A percentile compares a stretch with the other conserved stretches of the same genome.
Conservation (phyloP, 306 rosid species). For the Malus domestica region DNA sequence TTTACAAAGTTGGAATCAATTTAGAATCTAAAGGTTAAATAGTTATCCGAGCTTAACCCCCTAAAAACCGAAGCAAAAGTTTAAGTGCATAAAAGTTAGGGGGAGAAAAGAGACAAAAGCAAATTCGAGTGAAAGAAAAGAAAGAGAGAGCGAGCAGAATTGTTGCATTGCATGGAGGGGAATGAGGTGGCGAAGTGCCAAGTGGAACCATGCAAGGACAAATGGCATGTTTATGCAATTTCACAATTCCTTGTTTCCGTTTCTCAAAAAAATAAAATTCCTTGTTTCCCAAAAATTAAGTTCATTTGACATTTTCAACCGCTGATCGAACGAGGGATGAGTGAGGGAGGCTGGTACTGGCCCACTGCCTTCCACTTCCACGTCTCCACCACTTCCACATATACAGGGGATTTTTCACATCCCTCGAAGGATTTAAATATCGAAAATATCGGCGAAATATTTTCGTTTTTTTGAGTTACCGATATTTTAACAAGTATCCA, state of each 20-base stretch:
- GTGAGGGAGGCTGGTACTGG: background rate
- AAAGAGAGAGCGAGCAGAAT: background rate
- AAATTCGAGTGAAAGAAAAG: too few relatives aligned
- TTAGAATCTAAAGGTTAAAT: too few relatives aligned
- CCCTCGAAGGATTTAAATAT: background rate
- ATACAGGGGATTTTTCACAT: background rate
- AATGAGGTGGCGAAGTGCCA: background rate
- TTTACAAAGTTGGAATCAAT: too few relatives aligned
- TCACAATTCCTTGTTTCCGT: background rate
- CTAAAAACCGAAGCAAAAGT: too few relatives aligned
- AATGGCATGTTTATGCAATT: background rate
- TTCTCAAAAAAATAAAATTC: background rate
- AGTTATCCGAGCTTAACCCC: too few relatives aligned
- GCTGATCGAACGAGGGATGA: slow-evolving; percentile 23
- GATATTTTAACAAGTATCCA: too few relatives aligned
- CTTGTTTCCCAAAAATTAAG: background rate
- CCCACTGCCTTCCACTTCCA: background rate
- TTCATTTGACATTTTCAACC: slow-evolving; percentile 5
- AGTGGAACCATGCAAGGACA: background rate
- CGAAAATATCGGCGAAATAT: too few relatives aligned
- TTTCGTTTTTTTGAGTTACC: too few relatives aligned
- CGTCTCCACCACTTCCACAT: background rate
- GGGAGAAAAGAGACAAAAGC: background rate
- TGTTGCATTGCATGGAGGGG: background rate
- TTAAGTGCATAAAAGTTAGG: too few relatives aligned